Base-by-base conservation (phyloP, 148 eudicot genomes). In the Rhododendron ferrugineum region DNA sequence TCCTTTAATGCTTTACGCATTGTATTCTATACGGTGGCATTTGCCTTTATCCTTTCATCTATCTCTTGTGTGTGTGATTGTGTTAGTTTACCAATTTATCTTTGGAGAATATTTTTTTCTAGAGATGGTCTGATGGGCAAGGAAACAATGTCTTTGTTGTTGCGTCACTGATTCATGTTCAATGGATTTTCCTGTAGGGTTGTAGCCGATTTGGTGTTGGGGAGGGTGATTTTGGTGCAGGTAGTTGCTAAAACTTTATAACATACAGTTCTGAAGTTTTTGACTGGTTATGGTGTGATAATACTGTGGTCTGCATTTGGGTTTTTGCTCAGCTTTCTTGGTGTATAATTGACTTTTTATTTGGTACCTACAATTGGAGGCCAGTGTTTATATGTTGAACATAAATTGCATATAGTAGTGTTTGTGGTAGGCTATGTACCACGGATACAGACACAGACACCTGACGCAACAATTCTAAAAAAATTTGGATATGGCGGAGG, bases 171-270 rank as follows among this genome's bases (percentile, higher is more conserved):
- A 15, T 42, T 66, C 26, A 28, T 34, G 3, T 84, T 75, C 28
- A 11, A 44, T 70, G n/a, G 22, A 22, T 42, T 73, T 42, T 40
- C 34, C 34, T 83, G 86, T 79, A 87, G 88, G 84, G 86, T 79
- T 87, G 88, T 50, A 87, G 80, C 80, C 83, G 86, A 70, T 83
- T 9, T 79, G 88, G 88, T 9, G 50, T 84, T 0, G 80, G 79
- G 58, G 86, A 87, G 34, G 86, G 86, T 54, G 83, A 87, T 83
- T 79, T 79, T 72, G 80, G 83, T 36, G 86, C 88, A 79, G 88
- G 88, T 87, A 83, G 83, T 78, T 49, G 79, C 34, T 7, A 11
- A 6, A 34, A 66, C 6, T 66, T 66, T 37, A 1, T 70, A 18
- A 16, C 46, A 14, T 28, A 15, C 56, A 9, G 37, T 82, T 64